Base-by-base conservation (phyloP, 805 yeast species). In the Ogataea nonfermentans region DNA sequence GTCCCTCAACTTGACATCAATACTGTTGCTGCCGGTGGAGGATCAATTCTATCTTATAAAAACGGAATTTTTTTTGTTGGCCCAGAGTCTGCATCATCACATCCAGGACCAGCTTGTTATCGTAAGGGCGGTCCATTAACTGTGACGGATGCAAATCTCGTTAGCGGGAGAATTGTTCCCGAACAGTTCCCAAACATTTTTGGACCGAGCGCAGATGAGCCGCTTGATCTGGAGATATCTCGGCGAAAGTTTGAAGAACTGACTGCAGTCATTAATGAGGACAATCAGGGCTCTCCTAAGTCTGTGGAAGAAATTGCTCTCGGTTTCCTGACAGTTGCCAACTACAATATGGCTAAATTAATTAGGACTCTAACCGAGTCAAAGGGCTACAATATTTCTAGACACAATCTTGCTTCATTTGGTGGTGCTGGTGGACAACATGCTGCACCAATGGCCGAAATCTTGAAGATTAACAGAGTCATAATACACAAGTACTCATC, bases 391-490 rank as follows among this genome's bases (percentile, higher is more conserved):
- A 71, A 73, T 34, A 74, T 78, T 0, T 58, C 81, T 7, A 66
- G 71, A 12, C 95, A 86, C 57, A 63, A 76, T 32, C 63, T 86
- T 45, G 91, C 86, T 2, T 72, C 88, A 4, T 85, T 86, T 61
- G 95, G 95, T 29, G 95, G 95, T 25, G 93, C 93, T 19, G 95
- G 95, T 37, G 95, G 95, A 7, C 95, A 86, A 62, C 88, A 83
- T 56, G 87, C 90, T 3, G 78, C 76, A 22, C 76, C 84, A 3
- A 76, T 86, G 20, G 93, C 93, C 0, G 70, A 74, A 40, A 72
- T 74, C 15, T 66, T 86, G 49, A 84, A 85, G 7, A 83, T 86
- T 28, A 56, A 65, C 9, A 73, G 73, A 25, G 84, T 86, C 2
- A 56, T 84, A 20, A 78, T 82, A 15, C 95, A 86, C 62, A 75